Evolutionary conservation across 73 alveolate genomes (phyloP), one percentile per base, ranked within the genome.

Genomic region (Tetrahymena thermophila): DNA sequence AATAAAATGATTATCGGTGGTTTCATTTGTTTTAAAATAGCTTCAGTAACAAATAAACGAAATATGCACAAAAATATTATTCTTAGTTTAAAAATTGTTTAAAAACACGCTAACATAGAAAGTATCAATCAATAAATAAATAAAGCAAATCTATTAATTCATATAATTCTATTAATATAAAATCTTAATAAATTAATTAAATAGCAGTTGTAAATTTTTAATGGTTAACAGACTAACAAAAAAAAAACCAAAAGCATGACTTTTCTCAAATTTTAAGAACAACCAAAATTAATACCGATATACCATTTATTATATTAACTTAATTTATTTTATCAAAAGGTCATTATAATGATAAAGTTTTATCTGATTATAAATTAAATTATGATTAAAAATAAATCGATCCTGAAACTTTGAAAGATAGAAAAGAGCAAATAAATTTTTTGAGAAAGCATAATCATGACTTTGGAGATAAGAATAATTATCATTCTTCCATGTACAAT

Each of bases 391-490:
- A 43, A 42, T 35, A 71, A 40, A 50, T 37, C 34, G 94, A 85
- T 35, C 35, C 89, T 50, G 40, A 40, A 50, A 50, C 55, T 17
- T 85, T 85, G 83, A 56, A 84, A 21, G 95, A 95, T 43, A 95
- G 94, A 85, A 94, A 89, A 25, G 95, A 95, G 11, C 37, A 71
- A 71, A 71, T 71, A 7, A 71, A 71, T 71, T 71, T 71, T 95
- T 89, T 95, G 83, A 89, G 97, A 37, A 95, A 95, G 85, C 97
- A 95, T 85, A 94, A 95, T 57, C 97, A 95, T 93, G 97, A 95
- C 23, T 95, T 95, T 89, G 97, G 97, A n/a, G 97, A 95, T 40
- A 95, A 89, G n/a, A 95, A 85, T 31, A 56, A 95, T 50, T 95
- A 95, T 93, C 94, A 95, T 16, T 95, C 97, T 4, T 44, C 95